phyloP scores from a whole-genome alignment of 2,329 filamentous ascomycete species.

The Cladorrhinum sp. region DNA sequence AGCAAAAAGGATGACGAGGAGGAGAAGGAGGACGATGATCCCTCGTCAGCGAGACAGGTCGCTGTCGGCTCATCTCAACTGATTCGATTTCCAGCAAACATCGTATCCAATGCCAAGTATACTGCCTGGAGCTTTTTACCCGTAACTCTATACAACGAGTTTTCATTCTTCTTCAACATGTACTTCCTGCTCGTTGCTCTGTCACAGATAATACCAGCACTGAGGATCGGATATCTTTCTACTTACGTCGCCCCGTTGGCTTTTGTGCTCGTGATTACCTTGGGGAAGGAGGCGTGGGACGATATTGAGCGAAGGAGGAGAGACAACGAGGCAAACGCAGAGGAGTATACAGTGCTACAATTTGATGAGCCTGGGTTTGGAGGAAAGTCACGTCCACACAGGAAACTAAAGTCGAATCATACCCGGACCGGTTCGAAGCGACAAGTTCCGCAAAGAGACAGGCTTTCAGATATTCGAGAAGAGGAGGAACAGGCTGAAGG shows the following conservation, averaged over 20 bases:
- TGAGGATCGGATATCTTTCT: slow-evolving; percentile 90
- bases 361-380: slow-evolving; percentile 57
- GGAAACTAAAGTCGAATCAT: slow-evolving; percentile 47
- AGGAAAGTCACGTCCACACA: slow-evolving; percentile 37
- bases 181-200: slow-evolving; percentile 95
- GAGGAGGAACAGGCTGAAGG: slow-evolving; percentile 58
- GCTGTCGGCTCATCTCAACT: slow-evolving; percentile 71
- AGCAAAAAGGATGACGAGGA: slow-evolving; percentile 42
- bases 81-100: slow-evolving; percentile 80
- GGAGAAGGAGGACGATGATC: slow-evolving; percentile 56
- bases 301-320: slow-evolving; percentile 82
- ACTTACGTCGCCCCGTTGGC: slow-evolving; percentile 91
- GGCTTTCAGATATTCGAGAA: slow-evolving; percentile 65
- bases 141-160: slow-evolving; percentile 94
- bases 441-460: slow-evolving; percentile 36
- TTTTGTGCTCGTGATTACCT: slow-evolving; percentile 86
- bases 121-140: slow-evolving; percentile 93
- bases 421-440: slow-evolving; percentile 40
- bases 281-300: slow-evolving; percentile 94
- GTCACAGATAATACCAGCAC: slow-evolving; percentile 83
- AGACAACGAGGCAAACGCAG: slow-evolving; percentile 92
- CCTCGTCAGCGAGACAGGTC: slow-evolving; percentile 70
- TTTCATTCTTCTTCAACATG: slow-evolving; percentile 99
- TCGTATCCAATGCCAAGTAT: slow-evolving; percentile 96
- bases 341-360: slow-evolving; percentile 74